These are phyloP conservation scores for Trichoderma sp. DNA, from an alignment of 2,329 filamentous ascomycete species.

Conservation along the genomic window DNA sequence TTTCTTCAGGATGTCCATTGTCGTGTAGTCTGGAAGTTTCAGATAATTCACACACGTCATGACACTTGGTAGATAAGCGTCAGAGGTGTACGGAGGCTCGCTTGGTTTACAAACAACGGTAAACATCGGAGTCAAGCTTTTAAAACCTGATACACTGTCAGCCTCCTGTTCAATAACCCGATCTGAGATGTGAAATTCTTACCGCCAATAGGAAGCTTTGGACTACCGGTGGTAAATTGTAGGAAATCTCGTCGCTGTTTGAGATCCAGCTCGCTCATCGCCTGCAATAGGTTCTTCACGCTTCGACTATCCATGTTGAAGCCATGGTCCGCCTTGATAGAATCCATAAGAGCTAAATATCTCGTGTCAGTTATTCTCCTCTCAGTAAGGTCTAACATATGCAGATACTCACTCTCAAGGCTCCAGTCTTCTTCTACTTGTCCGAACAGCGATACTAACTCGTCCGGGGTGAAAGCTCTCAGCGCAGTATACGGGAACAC, in stretches of 20 bases:
- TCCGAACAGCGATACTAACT: constrained; percentile 93
- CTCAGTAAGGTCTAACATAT: not conserved
- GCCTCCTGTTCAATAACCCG: constrained; percentile 26
- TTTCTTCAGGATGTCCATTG: constrained; percentile 73
- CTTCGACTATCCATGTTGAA: constrained; percentile 98
- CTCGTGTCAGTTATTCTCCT: constrained; percentile 28
- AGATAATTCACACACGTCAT: constrained; percentile 99
- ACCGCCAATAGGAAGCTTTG: constrained; percentile 98
- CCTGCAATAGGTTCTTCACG: constrained; percentile 88
- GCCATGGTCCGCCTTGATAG: constrained; percentile 97
- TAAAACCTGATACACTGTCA: constrained; percentile 73
- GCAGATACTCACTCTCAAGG: constrained; percentile 77
- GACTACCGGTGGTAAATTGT: constrained; percentile 97
- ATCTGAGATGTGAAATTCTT: constrained; percentile 37
- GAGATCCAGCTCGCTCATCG: constrained; percentile 83
- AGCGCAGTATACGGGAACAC: constrained; percentile 95
- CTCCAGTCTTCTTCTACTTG: constrained; percentile 95
- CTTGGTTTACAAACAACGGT: constrained; percentile 99
- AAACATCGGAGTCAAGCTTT: constrained; percentile 95
- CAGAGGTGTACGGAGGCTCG: constrained; percentile 87
- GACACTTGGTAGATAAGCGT: constrained; percentile 98
- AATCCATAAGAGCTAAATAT: constrained; percentile 84
- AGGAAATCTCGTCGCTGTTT: constrained; percentile 87
- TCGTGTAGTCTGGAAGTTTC: constrained; percentile 93
- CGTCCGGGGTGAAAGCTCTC: constrained; percentile 90